Base-by-base conservation (phyloP, 768 basidiomycete species). In the Mycena chlorophos region DNA sequence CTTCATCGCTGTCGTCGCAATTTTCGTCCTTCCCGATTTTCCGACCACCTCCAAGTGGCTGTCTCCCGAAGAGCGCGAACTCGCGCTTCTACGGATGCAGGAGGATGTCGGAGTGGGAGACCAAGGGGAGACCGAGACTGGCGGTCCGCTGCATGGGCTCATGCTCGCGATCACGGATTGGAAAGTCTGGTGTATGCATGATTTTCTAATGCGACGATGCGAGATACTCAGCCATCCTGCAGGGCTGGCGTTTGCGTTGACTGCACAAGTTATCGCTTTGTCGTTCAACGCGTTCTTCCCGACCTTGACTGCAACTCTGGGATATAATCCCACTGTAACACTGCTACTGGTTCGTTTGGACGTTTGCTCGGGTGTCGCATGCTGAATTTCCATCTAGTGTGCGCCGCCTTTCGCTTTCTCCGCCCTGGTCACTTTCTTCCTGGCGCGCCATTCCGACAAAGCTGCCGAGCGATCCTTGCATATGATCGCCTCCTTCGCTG, bases 221-320 rank as follows among this genome's bases (percentile, higher is more conserved):
- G 19, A 20, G 20, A 40, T 40, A 12, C 6, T 12, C 22, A 46
- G 20, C 8, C 31, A 20, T 23, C 37, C 23, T 20, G 6, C n/a
- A 60, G 58, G 82, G 81, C 76, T 95, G 40, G 78, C 87, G 19
- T 52, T 90, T 26, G 78, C 85, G 2, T 68, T 89, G 53, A 81
- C 82, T 14, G 78, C 77, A 61, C 77, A 84, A 71, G 79, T 83
- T 30, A 70, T 87, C 31, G 82, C 87, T 8, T 63, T 91, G 25
- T 85, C 84, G 3, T 92, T 92, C 77, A 87, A 89, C 66, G 85
- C 84, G 6, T 91, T 85, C 69, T 92, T 92, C 72, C 89, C 88
- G 5, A 89, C 91, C 0, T 70, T 94, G 42, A 81, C 80, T 26
- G 81, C 78, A 17, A 94, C 91, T 10, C 74, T 94, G 70, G 87